These are phyloP conservation scores for Magnolia officinalis DNA, from an alignment of 164 flowering plant genomes.

Conservation along the genomic window DNA sequence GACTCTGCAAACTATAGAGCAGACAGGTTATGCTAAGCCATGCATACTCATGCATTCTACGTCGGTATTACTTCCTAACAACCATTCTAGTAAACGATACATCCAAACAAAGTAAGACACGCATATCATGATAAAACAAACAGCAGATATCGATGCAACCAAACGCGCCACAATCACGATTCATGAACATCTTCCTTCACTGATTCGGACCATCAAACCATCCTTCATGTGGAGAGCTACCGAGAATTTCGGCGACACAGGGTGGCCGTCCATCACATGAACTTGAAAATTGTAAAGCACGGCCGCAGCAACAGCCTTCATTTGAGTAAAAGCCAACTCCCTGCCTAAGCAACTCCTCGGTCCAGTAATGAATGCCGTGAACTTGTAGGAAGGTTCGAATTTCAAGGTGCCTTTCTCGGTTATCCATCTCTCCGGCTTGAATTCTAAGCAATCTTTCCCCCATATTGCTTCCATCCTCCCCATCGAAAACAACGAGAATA, in stretches of 20 bases:
- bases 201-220: constrained; percentile 57
- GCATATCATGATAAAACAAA: too few relatives aligned
- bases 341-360: constrained; percentile 93
- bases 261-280: constrained; percentile 56
- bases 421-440: constrained; percentile 17
- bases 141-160: too few relatives aligned
- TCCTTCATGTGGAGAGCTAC: constrained; percentile 91
- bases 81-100: too few relatives aligned
- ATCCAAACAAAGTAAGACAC: too few relatives aligned
- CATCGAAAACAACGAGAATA: not conserved
- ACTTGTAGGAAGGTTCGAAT: constrained; percentile 90
- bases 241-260: constrained; percentile 74
- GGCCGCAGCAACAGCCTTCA: constrained; percentile 79
- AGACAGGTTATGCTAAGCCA: too few relatives aligned
- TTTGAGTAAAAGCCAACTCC: constrained; percentile 88
- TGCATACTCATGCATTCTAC: too few relatives aligned
- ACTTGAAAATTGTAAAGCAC: constrained; percentile 59
- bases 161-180: not conserved
- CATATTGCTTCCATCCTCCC: not conserved
- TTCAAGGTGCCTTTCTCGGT: constrained; percentile 46
- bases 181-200: not conserved
- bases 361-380: constrained; percentile 92
- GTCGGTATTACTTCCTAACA: too few relatives aligned
- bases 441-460: not conserved
- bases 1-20: too few relatives aligned